phyloP scores from a whole-genome alignment of 495 filamentous ascomycete species.

The Rusavskia elegans region DNA sequence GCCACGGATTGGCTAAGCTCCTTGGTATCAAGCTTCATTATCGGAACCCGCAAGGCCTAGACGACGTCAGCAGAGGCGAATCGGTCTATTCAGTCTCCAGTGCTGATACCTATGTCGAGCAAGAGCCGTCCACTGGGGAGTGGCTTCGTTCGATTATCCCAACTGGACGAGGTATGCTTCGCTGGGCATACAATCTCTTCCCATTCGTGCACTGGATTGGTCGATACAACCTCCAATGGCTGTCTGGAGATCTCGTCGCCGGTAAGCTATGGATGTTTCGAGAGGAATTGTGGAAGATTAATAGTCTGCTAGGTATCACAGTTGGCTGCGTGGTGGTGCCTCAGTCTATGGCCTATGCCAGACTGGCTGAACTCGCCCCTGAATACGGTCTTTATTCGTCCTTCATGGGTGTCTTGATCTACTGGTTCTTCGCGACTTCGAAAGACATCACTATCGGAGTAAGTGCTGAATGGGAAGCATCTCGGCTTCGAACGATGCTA shows the following conservation, averaged over 20 bases:
- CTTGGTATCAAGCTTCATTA: constrained; percentile 76
- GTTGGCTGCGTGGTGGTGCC: constrained; percentile 93
- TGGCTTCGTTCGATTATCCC: constrained; percentile 53
- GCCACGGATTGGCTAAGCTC: constrained; percentile 59
- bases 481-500: not conserved
- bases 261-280: constrained; percentile 34
- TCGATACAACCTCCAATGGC: constrained; percentile 79
- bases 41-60: constrained; percentile 36
- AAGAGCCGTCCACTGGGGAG: constrained; percentile 58
- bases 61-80: constrained; percentile 52
- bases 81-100: constrained; percentile 64
- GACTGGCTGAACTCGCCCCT: constrained; percentile 57
- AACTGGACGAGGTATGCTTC: constrained; percentile 27
- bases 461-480: constrained; percentile 20
- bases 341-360: constrained; percentile 94
- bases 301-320: constrained; percentile 50
- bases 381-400: constrained; percentile 92
- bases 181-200: constrained; percentile 58
- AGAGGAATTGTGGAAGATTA: not conserved
- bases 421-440: constrained; percentile 98
- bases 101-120: constrained; percentile 68
- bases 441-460: constrained; percentile 99
- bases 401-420: constrained; percentile 91
- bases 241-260: constrained; percentile 76
- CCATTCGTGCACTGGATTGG: constrained; percentile 80